A percentile compares a stretch with the other conserved stretches of the same genome.
phyloP scores from a whole-genome alignment of 2,329 filamentous ascomycete genomes.

The Ilyonectria sp. region DNA sequence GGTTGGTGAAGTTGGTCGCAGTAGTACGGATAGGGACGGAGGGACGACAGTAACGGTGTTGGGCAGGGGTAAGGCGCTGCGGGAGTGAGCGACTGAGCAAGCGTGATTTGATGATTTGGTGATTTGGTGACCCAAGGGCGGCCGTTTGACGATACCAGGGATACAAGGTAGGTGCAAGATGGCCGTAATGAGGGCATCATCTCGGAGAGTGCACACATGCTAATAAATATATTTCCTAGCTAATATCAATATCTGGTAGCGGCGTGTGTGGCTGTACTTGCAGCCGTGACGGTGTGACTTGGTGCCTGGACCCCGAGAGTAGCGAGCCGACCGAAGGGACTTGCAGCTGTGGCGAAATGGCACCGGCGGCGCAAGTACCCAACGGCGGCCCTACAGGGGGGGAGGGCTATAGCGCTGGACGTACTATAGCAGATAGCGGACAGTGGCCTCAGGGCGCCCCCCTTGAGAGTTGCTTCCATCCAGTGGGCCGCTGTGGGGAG shows the following conservation, averaged over 20 bases:
- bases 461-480: slow-evolving; percentile 7
- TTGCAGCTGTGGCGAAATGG: not conserved
- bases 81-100: slow-evolving; percentile 12
- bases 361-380: not conserved
- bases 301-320: slow-evolving; percentile 4
- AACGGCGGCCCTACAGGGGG: slow-evolving; percentile 3
- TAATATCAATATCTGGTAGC: no score
- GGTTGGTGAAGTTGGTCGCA: not conserved
- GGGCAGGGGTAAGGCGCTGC: not conserved
- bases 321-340: not conserved
- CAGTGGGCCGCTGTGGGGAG: slow-evolving; percentile 6
- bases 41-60: not conserved
- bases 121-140: slow-evolving; percentile 6
- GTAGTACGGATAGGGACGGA: not conserved
- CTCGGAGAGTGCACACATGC: no score
- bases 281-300: slow-evolving; percentile 19
- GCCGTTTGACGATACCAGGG: not conserved
- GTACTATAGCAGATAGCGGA: slow-evolving; percentile 6
- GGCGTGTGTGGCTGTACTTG: slow-evolving; percentile 15
- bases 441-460: slow-evolving; percentile 14
- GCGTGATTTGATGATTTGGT: slow-evolving; percentile 4
- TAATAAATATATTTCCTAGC: no score
- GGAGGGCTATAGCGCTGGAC: slow-evolving; percentile 11
- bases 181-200: not conserved
- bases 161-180: not conserved